A percentile compares a stretch with the other conserved stretches of the same genome.
phyloP scores from a whole-genome alignment of 768 basidiomycete genomes.

The Antrodiella citrinella region DNA sequence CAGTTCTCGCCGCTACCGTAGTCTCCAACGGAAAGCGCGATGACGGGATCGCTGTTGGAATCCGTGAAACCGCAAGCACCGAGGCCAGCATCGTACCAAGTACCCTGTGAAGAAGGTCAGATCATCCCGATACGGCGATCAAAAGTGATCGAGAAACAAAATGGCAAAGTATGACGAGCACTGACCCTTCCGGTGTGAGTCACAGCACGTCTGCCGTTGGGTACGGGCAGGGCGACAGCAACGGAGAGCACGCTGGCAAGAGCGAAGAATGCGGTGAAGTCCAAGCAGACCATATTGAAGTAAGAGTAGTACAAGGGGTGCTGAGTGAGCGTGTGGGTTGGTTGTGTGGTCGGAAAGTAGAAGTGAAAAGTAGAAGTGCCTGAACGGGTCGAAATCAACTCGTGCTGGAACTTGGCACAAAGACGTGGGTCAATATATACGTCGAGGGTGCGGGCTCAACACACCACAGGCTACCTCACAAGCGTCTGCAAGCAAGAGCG shows the following conservation, averaged over 20 bases:
- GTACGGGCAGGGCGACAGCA: not conserved
- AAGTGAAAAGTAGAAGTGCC: not conserved
- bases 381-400: not conserved
- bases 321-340: not conserved
- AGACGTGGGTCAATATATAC: not conserved
- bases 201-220: not conserved
- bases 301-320: not conserved
- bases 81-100: slow-evolving; percentile 27
- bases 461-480: no score
- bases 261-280: slow-evolving; percentile 13
- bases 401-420: not conserved
- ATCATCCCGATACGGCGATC: not conserved
- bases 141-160: not conserved
- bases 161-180: no score
- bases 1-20: slow-evolving; percentile 53
- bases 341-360: not conserved
- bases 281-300: not conserved
- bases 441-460: not conserved
- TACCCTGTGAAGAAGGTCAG: slow-evolving; percentile 13
- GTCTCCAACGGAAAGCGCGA: slow-evolving; percentile 36
- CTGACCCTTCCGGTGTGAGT: not conserved
- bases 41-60: slow-evolving; percentile 22
- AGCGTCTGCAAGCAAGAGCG: no score
- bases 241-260: slow-evolving; percentile 29
- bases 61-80: slow-evolving; percentile 35